phyloP scores from a whole-genome alignment of 1,284 basidiomycete genomes.

The Megacollybia platyphylla region DNA sequence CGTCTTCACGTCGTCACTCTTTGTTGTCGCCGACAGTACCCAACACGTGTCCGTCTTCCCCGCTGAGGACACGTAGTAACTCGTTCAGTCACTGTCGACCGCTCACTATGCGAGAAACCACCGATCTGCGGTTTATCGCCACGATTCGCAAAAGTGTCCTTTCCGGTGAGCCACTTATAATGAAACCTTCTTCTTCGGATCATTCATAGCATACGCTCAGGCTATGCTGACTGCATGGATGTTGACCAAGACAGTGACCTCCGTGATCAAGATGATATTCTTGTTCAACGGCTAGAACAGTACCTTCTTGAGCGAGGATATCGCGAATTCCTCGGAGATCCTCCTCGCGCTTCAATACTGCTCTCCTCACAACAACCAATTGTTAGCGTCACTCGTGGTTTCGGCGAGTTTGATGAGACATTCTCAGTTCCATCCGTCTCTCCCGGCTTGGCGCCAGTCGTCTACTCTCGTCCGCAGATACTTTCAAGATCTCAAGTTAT shows the following conservation, averaged over 20 bases:
- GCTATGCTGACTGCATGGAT: neutral
- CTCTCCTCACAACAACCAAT: neutral
- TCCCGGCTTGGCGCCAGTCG: neutral
- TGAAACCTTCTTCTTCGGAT: neutral
- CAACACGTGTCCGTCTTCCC: neutral
- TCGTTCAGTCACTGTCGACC: neutral
- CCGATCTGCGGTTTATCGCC: neutral
- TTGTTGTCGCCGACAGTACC: neutral
- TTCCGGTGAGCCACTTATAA: neutral
- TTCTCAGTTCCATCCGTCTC: neutral
- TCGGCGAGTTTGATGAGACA: too few relatives aligned
- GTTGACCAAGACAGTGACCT: neutral
- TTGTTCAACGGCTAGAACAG: neutral
- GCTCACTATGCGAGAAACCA: neutral
- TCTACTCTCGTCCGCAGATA: too few relatives aligned
- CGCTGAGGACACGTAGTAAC: neutral
- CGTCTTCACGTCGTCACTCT: neutral
- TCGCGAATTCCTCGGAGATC: neutral
- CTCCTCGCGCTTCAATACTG: neutral
- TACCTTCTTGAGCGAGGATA: neutral
- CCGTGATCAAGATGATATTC: neutral
- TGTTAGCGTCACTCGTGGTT: neutral
- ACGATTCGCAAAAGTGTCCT: neutral
- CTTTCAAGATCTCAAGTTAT: neutral
- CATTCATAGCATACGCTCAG: neutral